These are phyloP conservation scores for Annulohypoxylon moriforme DNA, from an alignment of 495 filamentous ascomycete genomes.

Conservation along the genomic window DNA sequence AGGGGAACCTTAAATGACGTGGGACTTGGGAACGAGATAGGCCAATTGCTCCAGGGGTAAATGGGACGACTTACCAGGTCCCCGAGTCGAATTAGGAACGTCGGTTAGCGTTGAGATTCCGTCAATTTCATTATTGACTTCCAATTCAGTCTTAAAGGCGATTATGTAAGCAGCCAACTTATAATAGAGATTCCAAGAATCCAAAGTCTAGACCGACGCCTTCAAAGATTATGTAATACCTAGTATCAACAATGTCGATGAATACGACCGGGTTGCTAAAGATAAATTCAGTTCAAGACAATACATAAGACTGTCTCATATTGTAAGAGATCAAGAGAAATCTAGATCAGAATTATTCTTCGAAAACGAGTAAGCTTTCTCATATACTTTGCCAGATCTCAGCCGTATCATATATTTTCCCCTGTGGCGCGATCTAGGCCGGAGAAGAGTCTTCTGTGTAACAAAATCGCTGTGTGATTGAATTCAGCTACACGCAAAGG, in stretches of 20 bases:
- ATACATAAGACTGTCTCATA: not conserved
- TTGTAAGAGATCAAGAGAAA: not conserved
- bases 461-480: not conserved
- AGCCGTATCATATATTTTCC: not conserved
- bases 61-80: conserved; percentile 21
- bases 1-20: conserved; percentile 28
- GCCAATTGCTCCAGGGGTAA: conserved; percentile 31
- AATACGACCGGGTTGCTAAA: not conserved
- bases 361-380: not conserved
- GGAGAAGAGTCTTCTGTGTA: not conserved
- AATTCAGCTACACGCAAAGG: not conserved
- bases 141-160: conserved; percentile 10
- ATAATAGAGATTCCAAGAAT: not conserved
- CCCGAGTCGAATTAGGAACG: conserved; percentile 30
- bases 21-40: conserved; percentile 6
- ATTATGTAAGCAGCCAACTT: conserved; percentile 9
- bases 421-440: not conserved
- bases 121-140: conserved; percentile 11
- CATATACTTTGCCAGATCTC: not conserved
- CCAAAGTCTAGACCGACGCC: not conserved
- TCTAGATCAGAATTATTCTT: not conserved
- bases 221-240: not conserved
- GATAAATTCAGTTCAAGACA: not conserved
- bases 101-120: conserved; percentile 22
- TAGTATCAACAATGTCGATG: not conserved